These are phyloP conservation scores for Oropetium thomaeum DNA, from an alignment of 176 grass and related monocot species.

Conservation along the genomic window DNA sequence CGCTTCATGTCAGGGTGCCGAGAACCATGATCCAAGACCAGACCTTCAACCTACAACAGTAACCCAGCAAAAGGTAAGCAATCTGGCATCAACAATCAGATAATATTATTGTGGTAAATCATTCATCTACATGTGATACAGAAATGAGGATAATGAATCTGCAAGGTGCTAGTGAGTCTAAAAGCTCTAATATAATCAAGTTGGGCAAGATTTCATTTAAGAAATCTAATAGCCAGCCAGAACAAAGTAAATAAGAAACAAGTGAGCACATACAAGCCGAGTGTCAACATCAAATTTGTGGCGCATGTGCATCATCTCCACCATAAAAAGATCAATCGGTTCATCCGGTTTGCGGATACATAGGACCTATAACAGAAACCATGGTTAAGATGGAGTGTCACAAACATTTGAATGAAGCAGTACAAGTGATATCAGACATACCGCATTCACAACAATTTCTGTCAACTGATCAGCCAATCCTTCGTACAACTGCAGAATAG, in stretches of 20 bases:
- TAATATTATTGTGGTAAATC: neutral
- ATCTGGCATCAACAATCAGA: neutral
- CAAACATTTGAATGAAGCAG: neutral
- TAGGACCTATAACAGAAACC: conserved; percentile 51
- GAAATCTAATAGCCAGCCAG: neutral
- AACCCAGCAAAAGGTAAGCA: neutral
- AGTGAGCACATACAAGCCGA: conserved; percentile 54
- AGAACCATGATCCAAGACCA: conserved; percentile 97
- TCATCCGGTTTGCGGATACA: conserved; percentile 74
- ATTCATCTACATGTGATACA: neutral
- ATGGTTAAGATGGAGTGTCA: neutral
- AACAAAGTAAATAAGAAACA: conserved; percentile 18
- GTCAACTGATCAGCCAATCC: conserved; percentile 88
- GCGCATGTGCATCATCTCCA: conserved; percentile 99
- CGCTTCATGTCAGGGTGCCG: conserved; percentile 99
- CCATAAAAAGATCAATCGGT: conserved; percentile 97
- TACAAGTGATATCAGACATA: conserved; percentile 26
- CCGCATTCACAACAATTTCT: conserved; percentile 78
- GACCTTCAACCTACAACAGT: conserved; percentile 73
- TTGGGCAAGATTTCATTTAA: neutral
- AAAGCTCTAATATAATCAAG: neutral
- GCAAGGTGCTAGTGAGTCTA: neutral
- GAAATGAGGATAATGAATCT: neutral
- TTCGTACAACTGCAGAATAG: conserved; percentile 73
- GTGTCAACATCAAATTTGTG: conserved; percentile 98